Base-by-base conservation (phyloP, 2,329 filamentous ascomycete genomes). In the Trichoderma koningiopsis region DNA sequence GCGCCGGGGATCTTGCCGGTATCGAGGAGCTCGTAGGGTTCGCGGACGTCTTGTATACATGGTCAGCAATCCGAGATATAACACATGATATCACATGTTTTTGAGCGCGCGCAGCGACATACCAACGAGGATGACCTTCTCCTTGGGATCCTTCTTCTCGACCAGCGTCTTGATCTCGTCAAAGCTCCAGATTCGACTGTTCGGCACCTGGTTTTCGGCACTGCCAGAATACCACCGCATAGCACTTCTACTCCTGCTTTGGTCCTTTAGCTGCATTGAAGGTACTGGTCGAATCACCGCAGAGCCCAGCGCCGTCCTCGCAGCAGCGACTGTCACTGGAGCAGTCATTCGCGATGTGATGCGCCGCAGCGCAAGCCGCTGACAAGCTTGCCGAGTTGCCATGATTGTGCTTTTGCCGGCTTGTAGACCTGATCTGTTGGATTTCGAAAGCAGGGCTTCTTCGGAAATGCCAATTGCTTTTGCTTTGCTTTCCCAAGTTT, bases 1-100 rank as follows among this genome's bases (percentile, higher is more conserved):
- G 94, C 89, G 57, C 87, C 87, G 0, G 96, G 96, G 76, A 99
- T 97, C 71, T 83, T 86, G 72, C 92, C 92, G 10, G 87, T 88
- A 7, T 83, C 78, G 62, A 80, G 74, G 70, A 91, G 87, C 78
- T 96, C 93, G 72, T 75, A 74, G 2, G 91, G 91, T 78, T 95
- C 92, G 77, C 92, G 92, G 64, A 91, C 87, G 79, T 94, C 92
- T 87, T 70, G 11, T 33, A 22, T 14, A 47, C 43, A 24, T 2
- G 10, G 62, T 61, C 43, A 61, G 33, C 19, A 11, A 31, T n/a
- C 35, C 19, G 7, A n/a, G 7, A 40, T 19, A 19, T 19, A n/a
- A n/a, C 5, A 4, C 27, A 11, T 8, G 10, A 35, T 6, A 24
- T 5, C 33, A 55, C 11, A 33, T 11, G 33, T 2, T 11, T 33